These are phyloP conservation scores for Viola odorata DNA, from an alignment of 345 rosid genomes.

Conservation along the genomic window DNA sequence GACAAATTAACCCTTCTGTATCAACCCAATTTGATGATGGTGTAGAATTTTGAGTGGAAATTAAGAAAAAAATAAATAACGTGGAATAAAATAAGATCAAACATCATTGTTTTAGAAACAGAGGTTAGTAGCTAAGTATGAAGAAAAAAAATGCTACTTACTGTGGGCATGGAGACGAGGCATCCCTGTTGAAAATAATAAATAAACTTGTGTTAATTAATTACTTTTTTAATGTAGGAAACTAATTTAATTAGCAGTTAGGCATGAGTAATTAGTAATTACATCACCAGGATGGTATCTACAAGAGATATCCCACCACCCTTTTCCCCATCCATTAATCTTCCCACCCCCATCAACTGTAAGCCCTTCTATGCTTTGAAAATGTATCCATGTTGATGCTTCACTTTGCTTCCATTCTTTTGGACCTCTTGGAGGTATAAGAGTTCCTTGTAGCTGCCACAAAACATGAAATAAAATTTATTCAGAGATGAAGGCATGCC, in stretches of 20 bases:
- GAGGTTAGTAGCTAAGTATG: no score
- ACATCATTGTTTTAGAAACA: no score
- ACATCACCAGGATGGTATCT: constrained; percentile 27
- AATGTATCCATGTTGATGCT: constrained; percentile 24
- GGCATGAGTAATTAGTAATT: background rate
- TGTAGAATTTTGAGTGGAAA: no score
- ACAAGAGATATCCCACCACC: constrained; percentile 43
- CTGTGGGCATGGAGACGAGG: background rate
- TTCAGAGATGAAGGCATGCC: background rate
- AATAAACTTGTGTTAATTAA: background rate
- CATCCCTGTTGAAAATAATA: background rate
- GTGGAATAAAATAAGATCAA: no score
- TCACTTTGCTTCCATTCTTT: constrained; percentile 23
- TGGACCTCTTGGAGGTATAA: constrained; percentile 30
- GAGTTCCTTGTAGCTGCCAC: constrained; percentile 24
- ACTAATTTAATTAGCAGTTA: background rate
- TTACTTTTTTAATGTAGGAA: background rate
- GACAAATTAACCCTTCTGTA: no score
- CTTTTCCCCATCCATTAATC: constrained; percentile 28
- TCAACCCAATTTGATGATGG: no score
- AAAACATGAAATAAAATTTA: background rate
- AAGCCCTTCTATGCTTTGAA: constrained; percentile 18
- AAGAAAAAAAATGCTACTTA: background rate
- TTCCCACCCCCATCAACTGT: constrained; percentile 17
- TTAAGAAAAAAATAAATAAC: no score